These are phyloP conservation scores for Tritrichomonas foetus DNA, from an alignment of 208 protist genomes.

Conservation along the genomic window DNA sequence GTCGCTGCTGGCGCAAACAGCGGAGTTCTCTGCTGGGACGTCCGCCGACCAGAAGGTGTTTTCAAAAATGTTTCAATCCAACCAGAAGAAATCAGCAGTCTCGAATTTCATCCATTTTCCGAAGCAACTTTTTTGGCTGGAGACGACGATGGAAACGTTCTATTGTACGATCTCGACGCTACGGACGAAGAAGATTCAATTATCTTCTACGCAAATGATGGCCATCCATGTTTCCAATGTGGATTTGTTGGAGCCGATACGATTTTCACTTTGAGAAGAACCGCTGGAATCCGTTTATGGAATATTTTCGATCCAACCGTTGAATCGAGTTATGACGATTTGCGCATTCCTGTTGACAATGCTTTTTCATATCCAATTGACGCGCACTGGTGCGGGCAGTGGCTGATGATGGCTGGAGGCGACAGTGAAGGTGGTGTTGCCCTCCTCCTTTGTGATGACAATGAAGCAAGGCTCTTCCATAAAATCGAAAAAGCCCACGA, in stretches of 20 bases:
- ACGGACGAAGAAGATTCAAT: background rate
- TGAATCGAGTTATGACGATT: background rate
- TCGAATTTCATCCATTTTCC: conserved; percentile 3
- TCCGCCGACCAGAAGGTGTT: background rate
- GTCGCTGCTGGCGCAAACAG: background rate
- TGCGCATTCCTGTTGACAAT: background rate
- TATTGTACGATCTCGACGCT: background rate
- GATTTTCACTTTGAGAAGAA: background rate
- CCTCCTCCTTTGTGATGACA: background rate
- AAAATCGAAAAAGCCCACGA: conserved; percentile 36
- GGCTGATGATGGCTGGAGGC: background rate
- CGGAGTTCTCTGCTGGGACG: background rate
- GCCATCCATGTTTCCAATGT: background rate
- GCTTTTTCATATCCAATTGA: conserved; percentile 25
- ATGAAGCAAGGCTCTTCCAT: background rate
- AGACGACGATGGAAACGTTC: conserved; percentile 14
- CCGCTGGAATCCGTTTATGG: background rate
- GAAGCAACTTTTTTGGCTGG: background rate
- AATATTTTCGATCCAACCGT: background rate
- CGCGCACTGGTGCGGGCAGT: background rate
- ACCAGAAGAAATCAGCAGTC: background rate
- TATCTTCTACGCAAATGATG: background rate
- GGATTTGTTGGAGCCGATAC: background rate
- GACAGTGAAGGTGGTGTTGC: conserved; percentile 15
- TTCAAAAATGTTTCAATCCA: background rate